Evolutionary conservation across 176 grass and related monocot genomes (phyloP), one percentile per base, ranked within the genome.

Genomic region (Secale cereale): DNA sequence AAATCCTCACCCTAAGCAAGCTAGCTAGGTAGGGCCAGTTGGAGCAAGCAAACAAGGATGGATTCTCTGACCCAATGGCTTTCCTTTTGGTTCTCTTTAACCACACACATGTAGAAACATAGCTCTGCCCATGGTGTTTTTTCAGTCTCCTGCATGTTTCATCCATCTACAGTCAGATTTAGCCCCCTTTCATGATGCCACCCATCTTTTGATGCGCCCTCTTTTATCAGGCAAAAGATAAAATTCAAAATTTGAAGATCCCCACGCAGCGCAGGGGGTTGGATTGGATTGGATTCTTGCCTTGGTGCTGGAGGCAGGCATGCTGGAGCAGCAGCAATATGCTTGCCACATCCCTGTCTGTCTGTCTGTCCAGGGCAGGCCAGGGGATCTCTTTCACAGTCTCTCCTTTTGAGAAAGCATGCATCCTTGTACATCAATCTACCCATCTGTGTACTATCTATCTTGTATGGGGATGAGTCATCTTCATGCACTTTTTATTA

Each of bases 321-420:
- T 69, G 46, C 8, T 64, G 50, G n/a, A n/a, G 56, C 75, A 61
- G 70, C 81, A 77, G 72, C 52, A 72, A 29, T 48, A 74, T 64
- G 83, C 88, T 57, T 57, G 17, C 7, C 76, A 73, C 88, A 86
- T 90, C 79, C 65, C 63, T 65, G 85, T 85, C 88, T 74, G 59
- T 61, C 62, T n/a, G 10, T 70, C 33, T 7, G 11, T 40, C 87
- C 83, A 82, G n/a, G n/a, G n/a, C 78, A 82, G 61, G 61, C 37
- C 88, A 83, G 74, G 61, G 59, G 84, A 75, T 79, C 74, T 90
- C 84, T 90, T 90, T 91, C 28, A 35, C 83, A 76, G 50, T 87
- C 81, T 85, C 81, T 87, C 39, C 85, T 91, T 91, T 91, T 36
- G 76, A 87, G 85, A 87, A 82, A 86, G 83, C 67, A 60, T 26